Conservation (phyloP, 805 yeast species). For the Helenozyma rhizophorensis region DNA sequence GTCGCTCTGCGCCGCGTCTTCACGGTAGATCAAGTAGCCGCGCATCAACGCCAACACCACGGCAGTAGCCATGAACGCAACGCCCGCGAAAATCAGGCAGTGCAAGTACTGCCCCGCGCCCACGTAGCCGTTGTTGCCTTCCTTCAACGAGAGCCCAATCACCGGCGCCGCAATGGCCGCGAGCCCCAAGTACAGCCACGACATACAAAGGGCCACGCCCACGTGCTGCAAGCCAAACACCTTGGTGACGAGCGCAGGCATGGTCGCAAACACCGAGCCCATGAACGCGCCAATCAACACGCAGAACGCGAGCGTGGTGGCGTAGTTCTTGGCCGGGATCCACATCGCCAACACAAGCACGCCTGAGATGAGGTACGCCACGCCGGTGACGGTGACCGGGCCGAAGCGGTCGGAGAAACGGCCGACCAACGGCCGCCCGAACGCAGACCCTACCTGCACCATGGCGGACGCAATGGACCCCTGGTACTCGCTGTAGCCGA, state of each 20-base stretch:
- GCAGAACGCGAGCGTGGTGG: slow-evolving; percentile 51
- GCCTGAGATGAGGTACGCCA: slow-evolving; percentile 22
- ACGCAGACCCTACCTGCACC: slow-evolving; percentile 52
- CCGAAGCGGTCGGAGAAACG: slow-evolving; percentile 48
- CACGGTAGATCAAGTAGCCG: slow-evolving; percentile 54
- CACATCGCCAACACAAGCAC: slow-evolving; percentile 34
- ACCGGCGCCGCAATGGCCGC: slow-evolving; percentile 56
- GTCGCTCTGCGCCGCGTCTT: slow-evolving; percentile 16
- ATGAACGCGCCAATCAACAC: slow-evolving; percentile 51
- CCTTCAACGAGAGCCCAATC: slow-evolving; percentile 51
- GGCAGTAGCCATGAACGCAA: slow-evolving; percentile 46
- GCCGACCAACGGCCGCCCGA: slow-evolving; percentile 58
- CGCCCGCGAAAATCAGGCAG: slow-evolving; percentile 58
- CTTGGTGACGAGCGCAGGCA: slow-evolving; percentile 48
- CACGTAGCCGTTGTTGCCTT: slow-evolving; percentile 16
- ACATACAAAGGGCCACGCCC: slow-evolving; percentile 45
- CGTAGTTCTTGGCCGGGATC: slow-evolving; percentile 45
- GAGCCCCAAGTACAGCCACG: slow-evolving; percentile 50
- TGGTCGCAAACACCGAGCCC: slow-evolving; percentile 59
- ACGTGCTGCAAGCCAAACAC: slow-evolving; percentile 52
- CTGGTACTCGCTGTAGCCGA: slow-evolving; percentile 52
- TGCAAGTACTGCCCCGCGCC: slow-evolving; percentile 46
- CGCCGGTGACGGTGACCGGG: slow-evolving; percentile 39
- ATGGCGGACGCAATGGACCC: slow-evolving; percentile 58
- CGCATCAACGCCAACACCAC: slow-evolving; percentile 41